Base-by-base conservation (phyloP, 805 yeast species). In the Brettanomyces naardenensis region DNA sequence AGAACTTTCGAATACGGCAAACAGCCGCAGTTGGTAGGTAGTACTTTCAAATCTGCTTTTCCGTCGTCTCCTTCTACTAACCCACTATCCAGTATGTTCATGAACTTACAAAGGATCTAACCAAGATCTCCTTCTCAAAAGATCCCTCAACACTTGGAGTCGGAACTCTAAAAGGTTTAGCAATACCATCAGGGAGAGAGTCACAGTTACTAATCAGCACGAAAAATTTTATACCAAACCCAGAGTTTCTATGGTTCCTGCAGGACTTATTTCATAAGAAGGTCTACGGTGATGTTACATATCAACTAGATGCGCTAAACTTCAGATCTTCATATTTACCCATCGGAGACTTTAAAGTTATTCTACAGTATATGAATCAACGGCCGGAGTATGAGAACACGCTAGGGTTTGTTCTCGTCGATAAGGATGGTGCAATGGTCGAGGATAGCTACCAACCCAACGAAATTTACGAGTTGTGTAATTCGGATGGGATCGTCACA, bases 371-470 rank as follows among this genome's bases (percentile, higher is more conserved):
- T 43, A 25, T 65, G 92, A 45, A 71, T 69, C 58, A 55, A 38
- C 41, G 54, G 11, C 86, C 90, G 1, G 82, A 78, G 17, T 71
- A 80, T 6, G 85, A 80, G 43, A 82, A 80, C 47, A 75, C 77
- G 2, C 64, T 76, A 36, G 95, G 94, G 1, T 80, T 78, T 49
- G 78, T 83, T 7, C 68, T 69, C 44, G 81, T 84, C 3, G 71
- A 71, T 44, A 56, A 44, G 1, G 52, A 65, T 3, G 83, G 85
- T 1, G 63, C 65, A 31, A 80, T 85, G 42, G 61, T 75, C 2
- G 64, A 65, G 1, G 69, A 60, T 1, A 62, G 75, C 15, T 85
- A 75, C 47, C 76, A 83, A 52, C 49, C 57, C 4, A 84, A 85
- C 52, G 49, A 57, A 14, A 61, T 78, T 67, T 84, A 84, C 54